These are phyloP conservation scores for Turnera subulata DNA, from an alignment of 345 rosid species.

Conservation along the genomic window DNA sequence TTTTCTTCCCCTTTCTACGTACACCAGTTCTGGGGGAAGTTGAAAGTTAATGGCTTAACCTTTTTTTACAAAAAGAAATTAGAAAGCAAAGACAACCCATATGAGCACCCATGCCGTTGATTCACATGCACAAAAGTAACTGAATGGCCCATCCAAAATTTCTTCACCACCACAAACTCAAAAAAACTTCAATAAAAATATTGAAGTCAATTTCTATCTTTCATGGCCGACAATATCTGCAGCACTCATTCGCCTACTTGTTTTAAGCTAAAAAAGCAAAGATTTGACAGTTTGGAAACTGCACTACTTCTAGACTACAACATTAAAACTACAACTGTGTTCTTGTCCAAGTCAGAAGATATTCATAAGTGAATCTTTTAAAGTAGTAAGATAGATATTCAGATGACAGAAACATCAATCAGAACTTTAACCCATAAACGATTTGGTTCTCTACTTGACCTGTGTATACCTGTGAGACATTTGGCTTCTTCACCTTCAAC, in stretches of 20 bases:
- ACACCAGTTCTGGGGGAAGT: conserved; percentile 11
- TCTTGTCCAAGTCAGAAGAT: conserved; percentile 27
- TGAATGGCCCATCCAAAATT: conserved; percentile 23
- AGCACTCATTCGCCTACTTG: conserved; percentile 10
- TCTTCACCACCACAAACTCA: conserved; percentile 26
- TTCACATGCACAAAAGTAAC: conserved; percentile 21
- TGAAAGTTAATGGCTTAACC: not conserved
- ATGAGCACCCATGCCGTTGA: conserved; percentile 40
- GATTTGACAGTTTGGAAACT: conserved; percentile 31
- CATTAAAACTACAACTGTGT: conserved; percentile 33
- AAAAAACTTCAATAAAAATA: not conserved
- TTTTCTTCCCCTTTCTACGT: conserved; percentile 13
- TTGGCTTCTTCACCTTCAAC: no score
- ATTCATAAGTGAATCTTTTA: no score
- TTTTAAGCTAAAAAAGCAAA: conserved; percentile 20
- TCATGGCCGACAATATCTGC: conserved; percentile 16
- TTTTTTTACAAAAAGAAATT: not conserved
- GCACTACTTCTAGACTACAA: conserved; percentile 23
- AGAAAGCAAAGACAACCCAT: conserved; percentile 31
- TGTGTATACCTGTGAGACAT: no score
- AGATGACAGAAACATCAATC: no score
- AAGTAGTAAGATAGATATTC: no score
- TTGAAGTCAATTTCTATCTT: conserved; percentile 9
- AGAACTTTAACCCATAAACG: no score
- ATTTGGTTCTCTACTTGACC: no score